Evolutionary conservation across 306 rosid species (phyloP), one percentile per base, ranked within the genome.

Genomic region (Quillaja saponaria): DNA sequence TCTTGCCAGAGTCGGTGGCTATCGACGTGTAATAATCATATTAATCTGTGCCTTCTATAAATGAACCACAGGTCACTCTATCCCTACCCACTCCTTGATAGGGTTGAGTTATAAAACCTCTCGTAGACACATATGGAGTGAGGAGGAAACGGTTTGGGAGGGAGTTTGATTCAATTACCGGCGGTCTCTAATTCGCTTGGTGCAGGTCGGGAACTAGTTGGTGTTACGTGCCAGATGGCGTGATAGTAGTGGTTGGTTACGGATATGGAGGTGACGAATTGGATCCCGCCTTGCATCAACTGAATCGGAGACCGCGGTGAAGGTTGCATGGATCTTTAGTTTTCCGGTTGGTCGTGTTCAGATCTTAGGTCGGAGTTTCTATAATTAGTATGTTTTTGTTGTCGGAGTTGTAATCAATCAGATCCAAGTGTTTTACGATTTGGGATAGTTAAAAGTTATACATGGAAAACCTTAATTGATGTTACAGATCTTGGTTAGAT

Each of bases 161-260:
- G 48, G 69, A 63, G 54, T 21, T 59, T 49, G 77, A 55, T 73
- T 71, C 65, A 54, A 64, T 83, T 82, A 74, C 87, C 74, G 76
- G 92, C 95, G 80, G 73, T 78, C 88, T 91, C 98, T 86, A 81
- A 86, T 91, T 91, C 98, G 98, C 98, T 91, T 91, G 98, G 98
- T 91, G 98, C 98, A 91, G 98, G 96, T 91, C 98, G 98, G 98
- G 98, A 91, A 84, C 95, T 71, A 78, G 64, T 80, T 72, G 76
- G 63, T 44, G 50, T 38, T 46, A 33, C 57, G 49, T 18, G 42
- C 58, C 15, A 17, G 38, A 1, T 56, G 71, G 78, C 49, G 51
- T 41, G 28, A 0, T 54, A 60, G 47, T 67, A 58, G 13, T 51
- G 38, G 71, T 20, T 19, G 10, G 12, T 28, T 31, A 15, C 39